Evolutionary conservation across 2,329 filamentous ascomycete genomes (phyloP).

Genomic region (Chaetomium globosum): DNA sequence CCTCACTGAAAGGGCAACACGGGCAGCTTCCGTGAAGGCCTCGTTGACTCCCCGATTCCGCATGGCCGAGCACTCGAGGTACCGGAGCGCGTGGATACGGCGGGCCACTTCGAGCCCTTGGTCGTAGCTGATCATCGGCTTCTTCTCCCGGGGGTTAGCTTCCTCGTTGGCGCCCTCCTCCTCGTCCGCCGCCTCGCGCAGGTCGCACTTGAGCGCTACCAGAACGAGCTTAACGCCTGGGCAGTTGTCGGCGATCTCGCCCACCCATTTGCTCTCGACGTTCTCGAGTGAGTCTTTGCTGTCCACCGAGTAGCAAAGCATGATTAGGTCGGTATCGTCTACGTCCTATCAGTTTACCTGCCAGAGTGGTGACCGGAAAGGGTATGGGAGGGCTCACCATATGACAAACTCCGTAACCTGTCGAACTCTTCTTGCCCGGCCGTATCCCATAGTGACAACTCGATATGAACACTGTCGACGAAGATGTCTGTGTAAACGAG

Average conservation of each 20-base stretch:
- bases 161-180: conserved; percentile 52
- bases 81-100: conserved; percentile 87
- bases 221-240: conserved; percentile 92
- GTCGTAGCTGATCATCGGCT: conserved; percentile 83
- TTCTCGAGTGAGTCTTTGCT: conserved; percentile 96
- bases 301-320: conserved; percentile 98
- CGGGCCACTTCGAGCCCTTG: conserved; percentile 88
- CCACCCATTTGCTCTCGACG: conserved; percentile 97
- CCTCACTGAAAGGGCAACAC: conserved; percentile 80
- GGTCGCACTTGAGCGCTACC: conserved; percentile 93
- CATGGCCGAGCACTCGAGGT: conserved; percentile 98
- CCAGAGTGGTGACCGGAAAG: background rate
- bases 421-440: conserved; percentile 99
- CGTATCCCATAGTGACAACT: conserved; percentile 97
- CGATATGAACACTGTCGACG: conserved; percentile 95
- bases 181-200: conserved; percentile 75
- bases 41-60: conserved; percentile 97
- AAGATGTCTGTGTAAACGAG: conserved; percentile 73
- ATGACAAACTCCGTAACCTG: conserved; percentile 88
- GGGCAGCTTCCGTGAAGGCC: conserved; percentile 95
- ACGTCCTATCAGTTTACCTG: conserved; percentile 24
- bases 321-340: conserved; percentile 93
- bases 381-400: conserved; percentile 58
- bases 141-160: conserved; percentile 58
- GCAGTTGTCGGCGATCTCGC: conserved; percentile 97